Percentiles rank a stretch among this genome's conserved stretches.
These are phyloP conservation scores for Acanthamoeba castellanii DNA, from an alignment of 208 protist genomes.

Conservation along the genomic window DNA sequence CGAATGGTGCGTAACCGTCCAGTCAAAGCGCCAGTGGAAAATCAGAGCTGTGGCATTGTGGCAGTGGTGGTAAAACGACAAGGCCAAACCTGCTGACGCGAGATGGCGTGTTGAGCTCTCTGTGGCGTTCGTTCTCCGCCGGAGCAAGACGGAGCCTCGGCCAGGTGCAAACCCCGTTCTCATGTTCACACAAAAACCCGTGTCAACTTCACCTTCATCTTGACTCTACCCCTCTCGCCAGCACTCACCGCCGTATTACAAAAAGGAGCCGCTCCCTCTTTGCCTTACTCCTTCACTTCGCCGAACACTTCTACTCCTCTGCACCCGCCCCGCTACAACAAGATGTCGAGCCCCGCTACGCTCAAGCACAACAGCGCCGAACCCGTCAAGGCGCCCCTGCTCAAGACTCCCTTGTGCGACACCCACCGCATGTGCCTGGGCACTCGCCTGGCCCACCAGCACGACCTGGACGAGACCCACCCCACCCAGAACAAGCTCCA, in stretches of 20 bases:
- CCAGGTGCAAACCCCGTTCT: background rate
- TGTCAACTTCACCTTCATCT: background rate
- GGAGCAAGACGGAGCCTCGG: background rate
- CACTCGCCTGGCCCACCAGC: conserved; percentile 48
- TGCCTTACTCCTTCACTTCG: no score
- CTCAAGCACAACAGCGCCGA: background rate
- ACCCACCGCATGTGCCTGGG: conserved; percentile 2
- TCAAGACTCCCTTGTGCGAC: background rate
- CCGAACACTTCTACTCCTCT: no score
- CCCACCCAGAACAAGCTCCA: conserved; percentile 41
- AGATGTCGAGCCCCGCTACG: background rate
- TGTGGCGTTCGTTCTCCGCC: background rate
- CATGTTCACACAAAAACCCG: conserved; percentile 12
- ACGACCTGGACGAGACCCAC: conserved; percentile 56
- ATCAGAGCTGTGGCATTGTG: background rate
- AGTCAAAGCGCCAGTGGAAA: background rate
- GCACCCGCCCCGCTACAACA: background rate
- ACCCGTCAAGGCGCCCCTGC: background rate
- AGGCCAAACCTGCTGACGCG: background rate
- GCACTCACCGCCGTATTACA: no score
- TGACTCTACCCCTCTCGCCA: no score
- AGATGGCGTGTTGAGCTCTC: background rate
- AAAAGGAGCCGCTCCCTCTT: no score
- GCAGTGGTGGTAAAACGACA: background rate
- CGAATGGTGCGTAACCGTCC: no score